These are phyloP conservation scores for Adansonia rubrostipa DNA, from an alignment of 441 rosid genomes.

Conservation along the genomic window DNA sequence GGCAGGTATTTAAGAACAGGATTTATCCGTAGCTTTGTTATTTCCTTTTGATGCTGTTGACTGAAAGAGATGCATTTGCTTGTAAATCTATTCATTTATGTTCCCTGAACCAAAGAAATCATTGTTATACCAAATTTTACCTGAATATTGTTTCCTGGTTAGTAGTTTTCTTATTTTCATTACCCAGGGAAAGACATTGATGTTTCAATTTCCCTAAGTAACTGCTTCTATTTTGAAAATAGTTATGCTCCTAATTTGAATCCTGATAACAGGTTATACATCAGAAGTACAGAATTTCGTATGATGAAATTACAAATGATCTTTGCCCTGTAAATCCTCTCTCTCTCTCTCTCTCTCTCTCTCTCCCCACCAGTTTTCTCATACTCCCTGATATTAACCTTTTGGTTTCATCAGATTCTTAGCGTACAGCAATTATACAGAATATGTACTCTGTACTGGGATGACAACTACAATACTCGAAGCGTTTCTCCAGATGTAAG, in stretches of 20 bases:
- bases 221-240: no score
- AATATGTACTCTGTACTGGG: conserved; percentile 95
- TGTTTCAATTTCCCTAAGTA: not conserved
- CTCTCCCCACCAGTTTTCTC: not conserved
- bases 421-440: conserved; percentile 98
- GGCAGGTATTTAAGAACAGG: not conserved
- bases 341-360: conserved; percentile 20
- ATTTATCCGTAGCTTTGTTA: not conserved
- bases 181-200: not conserved
- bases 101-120: not conserved
- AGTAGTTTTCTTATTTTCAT: not conserved
- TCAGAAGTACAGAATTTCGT: conserved; percentile 93
- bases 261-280: conserved; percentile 80
- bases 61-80: conserved; percentile 5
- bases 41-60: not conserved
- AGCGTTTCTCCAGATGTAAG: conserved; percentile 93
- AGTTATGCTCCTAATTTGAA: conserved; percentile 19
- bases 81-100: not conserved
- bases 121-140: not conserved
- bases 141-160: not conserved
- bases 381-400: conserved; percentile 20
- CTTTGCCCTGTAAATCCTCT: conserved; percentile 81
- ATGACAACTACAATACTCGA: conserved; percentile 96
- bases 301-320: conserved; percentile 94
- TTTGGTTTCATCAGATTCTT: conserved; percentile 67